phyloP scores from a whole-genome alignment of 768 basidiomycete genomes.

The Leccinum variicolor region DNA sequence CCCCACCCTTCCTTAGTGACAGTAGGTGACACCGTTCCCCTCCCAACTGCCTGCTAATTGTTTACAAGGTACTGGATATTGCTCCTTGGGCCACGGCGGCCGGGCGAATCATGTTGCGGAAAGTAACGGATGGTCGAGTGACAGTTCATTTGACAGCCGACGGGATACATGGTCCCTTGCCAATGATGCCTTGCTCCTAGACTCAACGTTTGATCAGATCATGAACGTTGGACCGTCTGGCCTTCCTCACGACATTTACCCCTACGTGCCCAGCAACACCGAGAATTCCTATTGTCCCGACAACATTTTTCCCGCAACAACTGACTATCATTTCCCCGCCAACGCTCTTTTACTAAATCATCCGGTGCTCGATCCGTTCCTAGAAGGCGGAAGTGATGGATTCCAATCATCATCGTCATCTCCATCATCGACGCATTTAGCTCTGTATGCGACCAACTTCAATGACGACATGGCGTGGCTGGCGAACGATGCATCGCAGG shows the following conservation, averaged over 20 bases:
- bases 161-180: neutral
- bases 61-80: constrained; percentile 12
- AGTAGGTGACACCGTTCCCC: constrained; percentile 12
- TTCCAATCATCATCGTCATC: constrained; percentile 22
- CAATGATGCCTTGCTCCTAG: constrained; percentile 1
- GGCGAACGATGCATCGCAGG: constrained; percentile 8
- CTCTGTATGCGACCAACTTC: constrained; percentile 9
- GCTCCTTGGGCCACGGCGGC: neutral
- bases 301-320: neutral
- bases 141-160: constrained; percentile 4
- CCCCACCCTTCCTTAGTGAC: constrained; percentile 4
- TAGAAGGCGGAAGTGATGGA: constrained; percentile 12
- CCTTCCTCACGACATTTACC: constrained; percentile 2
- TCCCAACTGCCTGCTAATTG: neutral
- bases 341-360: constrained; percentile 4
- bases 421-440: constrained; percentile 23
- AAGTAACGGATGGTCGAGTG: constrained; percentile 4
- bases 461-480: constrained; percentile 7
- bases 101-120: neutral
- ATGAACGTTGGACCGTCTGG: neutral
- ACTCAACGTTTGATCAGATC: constrained; percentile 3
- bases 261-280: constrained; percentile 2
- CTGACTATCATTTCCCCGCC: constrained; percentile 7
- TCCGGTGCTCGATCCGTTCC: constrained; percentile 13
- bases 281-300: constrained; percentile 5